Evolutionary conservation across 2,329 filamentous ascomycete genomes (phyloP), one percentile per base, ranked within the genome.

Genomic region (Hypoxylon sp.): DNA sequence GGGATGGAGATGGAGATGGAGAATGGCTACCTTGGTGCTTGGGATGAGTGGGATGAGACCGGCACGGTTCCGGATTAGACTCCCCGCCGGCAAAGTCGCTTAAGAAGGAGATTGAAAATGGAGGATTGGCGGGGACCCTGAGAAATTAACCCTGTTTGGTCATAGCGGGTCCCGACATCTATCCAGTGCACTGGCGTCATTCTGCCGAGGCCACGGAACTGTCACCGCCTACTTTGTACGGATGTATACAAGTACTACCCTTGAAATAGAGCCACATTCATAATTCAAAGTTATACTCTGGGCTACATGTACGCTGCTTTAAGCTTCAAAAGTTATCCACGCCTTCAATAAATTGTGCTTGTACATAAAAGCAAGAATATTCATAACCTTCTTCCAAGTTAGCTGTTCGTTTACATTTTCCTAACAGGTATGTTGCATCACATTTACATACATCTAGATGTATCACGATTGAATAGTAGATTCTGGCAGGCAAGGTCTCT

Each of bases 41-140:
- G 25, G 25, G 25, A 27, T 27, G 25, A 27, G 25, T 27, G 25
- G 44, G 20, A 30, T 56, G 35, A 48, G 42, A 49, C 42, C 33
- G 48, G 54, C 56, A 40, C 50, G 33, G 46, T 25, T 48, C 35
- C 55, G 49, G 50, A 42, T 40, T 20, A 22, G 22, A 40, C 46
- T 44, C 56, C 56, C 49, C 56, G 48, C 14, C 22, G 49, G 42
- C 60, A 60, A 60, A 65, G 44, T 50, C 50, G 56, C 62, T 50
- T 33, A 60, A 42, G 27, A 56, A 57, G 46, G 50, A 66, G 50
- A 61, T 61, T 66, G 59, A 66, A 66, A 61, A 56, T 61, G 56
- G 62, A 17, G 55, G 46, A 20, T 30, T 48, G 30, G 55, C 54
- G 42, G 54, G 55, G 31, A 30, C 22, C 59, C 37, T n/a, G 14